Base-by-base conservation (phyloP, 2,329 filamentous ascomycete genomes). In the Ceratocystis alfenasii region DNA sequence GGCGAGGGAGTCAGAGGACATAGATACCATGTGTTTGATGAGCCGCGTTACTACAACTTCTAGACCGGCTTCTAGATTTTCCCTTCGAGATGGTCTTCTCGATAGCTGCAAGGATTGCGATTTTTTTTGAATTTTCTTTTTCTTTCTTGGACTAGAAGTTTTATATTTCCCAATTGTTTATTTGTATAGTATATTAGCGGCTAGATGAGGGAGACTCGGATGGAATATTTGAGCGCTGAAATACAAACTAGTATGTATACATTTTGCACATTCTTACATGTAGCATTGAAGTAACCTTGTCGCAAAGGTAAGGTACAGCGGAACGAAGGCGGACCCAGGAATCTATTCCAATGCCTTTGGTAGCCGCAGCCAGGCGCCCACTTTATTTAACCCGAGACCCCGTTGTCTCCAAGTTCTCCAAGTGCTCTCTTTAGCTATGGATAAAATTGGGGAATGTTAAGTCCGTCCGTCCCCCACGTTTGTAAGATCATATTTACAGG, bases 1-100 rank as follows among this genome's bases (percentile, higher is more conserved):
- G 93, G 91, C 0, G 76, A 92, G 69, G 94, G 94, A 60, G 90
- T 96, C 4, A 81, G 94, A 68, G 94, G 90, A 3, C 94, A 99
- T 76, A 78, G 81, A 68, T 99, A 97, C 76, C 94, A 99, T 75
- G 94, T 97, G 36, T 97, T 99, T 76, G 83, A 96, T 70, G 90
- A 95, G 77, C 92, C 91, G 62, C 82, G 89, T 74, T 96, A 94
- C 73, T 87, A 76, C 69, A 74, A 73, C 62, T 67, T 67, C 53
- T 67, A 67, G 55, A 41, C 1, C 12, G 1, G 36, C 36, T 12
- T 15, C 36, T 41, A 41, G 36, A 41, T 41, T 12, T 5, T 41
- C 8, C 36, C 10, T 41, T 41, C 36, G 36, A 41, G 36, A 41
- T 15, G 10, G 36, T 12, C 10, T 41, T 41, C 36, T 41, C 12